These are phyloP conservation scores for Ophiostoma sp. DNA, from an alignment of 2,329 filamentous ascomycete genomes.

Conservation along the genomic window DNA sequence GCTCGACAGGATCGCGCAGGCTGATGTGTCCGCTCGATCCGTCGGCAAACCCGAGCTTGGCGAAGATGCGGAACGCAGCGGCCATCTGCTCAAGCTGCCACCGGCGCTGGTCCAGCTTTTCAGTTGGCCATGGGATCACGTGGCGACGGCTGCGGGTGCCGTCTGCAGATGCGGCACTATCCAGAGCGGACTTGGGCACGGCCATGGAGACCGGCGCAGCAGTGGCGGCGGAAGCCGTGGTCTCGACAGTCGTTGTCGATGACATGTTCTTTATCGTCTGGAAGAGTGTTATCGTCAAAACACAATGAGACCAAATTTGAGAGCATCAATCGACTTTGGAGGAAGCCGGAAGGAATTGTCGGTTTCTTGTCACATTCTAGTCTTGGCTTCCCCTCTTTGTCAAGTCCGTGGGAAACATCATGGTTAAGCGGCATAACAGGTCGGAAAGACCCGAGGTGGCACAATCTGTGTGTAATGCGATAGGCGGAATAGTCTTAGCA, in stretches of 20 bases:
- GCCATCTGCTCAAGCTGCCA: conserved; percentile 44
- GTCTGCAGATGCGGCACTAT: neutral
- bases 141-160: neutral
- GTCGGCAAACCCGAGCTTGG: conserved; percentile 54
- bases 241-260: neutral
- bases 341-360: neutral
- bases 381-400: neutral
- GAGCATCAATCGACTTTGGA: neutral
- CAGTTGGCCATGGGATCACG: conserved; percentile 8
- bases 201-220: neutral
- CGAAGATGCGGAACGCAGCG: conserved; percentile 55
- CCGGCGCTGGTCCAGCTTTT: neutral
- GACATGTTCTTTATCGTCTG: neutral
- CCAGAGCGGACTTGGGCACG: neutral
- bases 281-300: neutral
- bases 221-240: neutral
- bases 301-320: neutral
- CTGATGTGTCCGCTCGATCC: conserved; percentile 58
- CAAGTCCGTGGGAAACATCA: neutral
- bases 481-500: neutral
- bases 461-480: conserved; percentile 5
- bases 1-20: conserved; percentile 52
- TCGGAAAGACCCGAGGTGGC: conserved; percentile 12
- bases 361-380: neutral
- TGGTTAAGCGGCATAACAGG: neutral